Conservation (phyloP, 192 early-diverging fungal species). For the Podila clonocystis region DNA sequence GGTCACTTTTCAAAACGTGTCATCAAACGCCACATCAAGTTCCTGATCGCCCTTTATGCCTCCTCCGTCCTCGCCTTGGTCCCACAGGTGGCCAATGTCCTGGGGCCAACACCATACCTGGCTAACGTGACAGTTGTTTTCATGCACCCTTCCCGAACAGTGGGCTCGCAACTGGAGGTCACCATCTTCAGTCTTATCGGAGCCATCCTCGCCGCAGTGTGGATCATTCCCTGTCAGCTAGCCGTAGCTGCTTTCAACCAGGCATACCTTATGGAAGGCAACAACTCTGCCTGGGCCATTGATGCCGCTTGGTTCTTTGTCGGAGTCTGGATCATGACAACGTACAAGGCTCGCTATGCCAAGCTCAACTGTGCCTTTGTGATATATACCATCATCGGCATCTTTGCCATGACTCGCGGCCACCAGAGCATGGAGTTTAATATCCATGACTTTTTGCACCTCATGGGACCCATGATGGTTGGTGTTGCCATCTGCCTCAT, state of each 20-base stretch:
- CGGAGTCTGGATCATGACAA: conserved; percentile 51
- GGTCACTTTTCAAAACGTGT: conserved; percentile 49
- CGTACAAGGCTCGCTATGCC: conserved; percentile 51
- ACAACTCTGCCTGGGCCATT: conserved; percentile 44
- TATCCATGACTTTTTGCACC: conserved; percentile 22
- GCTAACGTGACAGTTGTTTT: conserved; percentile 53
- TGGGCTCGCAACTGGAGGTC: conserved; percentile 61
- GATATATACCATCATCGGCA: conserved; percentile 58
- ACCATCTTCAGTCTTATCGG: conserved; percentile 56
- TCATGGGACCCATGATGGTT: conserved; percentile 51
- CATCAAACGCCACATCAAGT: conserved; percentile 57
- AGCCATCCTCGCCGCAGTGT: conserved; percentile 40
- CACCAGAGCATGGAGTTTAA: conserved; percentile 11
- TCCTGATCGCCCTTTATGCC: conserved; percentile 46
- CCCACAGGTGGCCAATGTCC: conserved; percentile 1
- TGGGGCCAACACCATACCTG: conserved; percentile 46
- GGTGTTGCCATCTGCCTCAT: conserved; percentile 52
- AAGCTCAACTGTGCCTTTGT: conserved; percentile 56
- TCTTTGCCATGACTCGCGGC: conserved; percentile 49
- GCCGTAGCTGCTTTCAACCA: conserved; percentile 46
- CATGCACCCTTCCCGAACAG: conserved; percentile 57
- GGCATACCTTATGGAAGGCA: conserved; percentile 8
- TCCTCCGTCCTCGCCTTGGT: conserved; percentile 49
- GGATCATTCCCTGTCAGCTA: conserved; percentile 49
- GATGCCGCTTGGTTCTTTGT: conserved; percentile 54